Conservation (phyloP, 2,329 filamentous ascomycete genomes). For the Fusarium annulatum region DNA sequence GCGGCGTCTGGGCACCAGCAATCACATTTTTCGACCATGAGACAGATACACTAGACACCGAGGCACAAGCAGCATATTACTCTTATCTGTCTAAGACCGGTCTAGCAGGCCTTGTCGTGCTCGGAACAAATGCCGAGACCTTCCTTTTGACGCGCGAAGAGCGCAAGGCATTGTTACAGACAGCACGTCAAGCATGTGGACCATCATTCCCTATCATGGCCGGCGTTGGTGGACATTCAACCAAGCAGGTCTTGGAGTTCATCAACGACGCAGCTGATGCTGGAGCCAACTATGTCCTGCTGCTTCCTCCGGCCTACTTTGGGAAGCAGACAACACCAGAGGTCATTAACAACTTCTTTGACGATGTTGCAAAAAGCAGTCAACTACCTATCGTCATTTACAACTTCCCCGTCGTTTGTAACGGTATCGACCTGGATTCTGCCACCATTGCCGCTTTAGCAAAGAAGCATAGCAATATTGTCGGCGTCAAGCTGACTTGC, state of each 20-base stretch:
- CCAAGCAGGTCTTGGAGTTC: slow-evolving; percentile 70
- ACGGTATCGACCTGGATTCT: slow-evolving; percentile 75
- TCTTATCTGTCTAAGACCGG: slow-evolving; percentile 61
- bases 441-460: slow-evolving; percentile 60
- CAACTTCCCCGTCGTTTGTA: slow-evolving; percentile 76
- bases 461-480: slow-evolving; percentile 62
- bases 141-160: slow-evolving; percentile 69
- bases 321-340: slow-evolving; percentile 68
- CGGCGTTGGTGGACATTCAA: slow-evolving; percentile 73
- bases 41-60: slow-evolving; percentile 61
- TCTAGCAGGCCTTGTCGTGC: slow-evolving; percentile 62
- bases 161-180: slow-evolving; percentile 64
- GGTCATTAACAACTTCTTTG: slow-evolving; percentile 71
- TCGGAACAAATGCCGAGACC: slow-evolving; percentile 67
- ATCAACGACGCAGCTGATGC: slow-evolving; percentile 69
- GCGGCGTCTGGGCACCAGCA: slow-evolving; percentile 63
- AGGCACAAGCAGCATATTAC: slow-evolving; percentile 62
- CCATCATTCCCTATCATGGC: slow-evolving; percentile 88
- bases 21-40: slow-evolving; percentile 64
- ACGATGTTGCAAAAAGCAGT: slow-evolving; percentile 62
- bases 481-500: slow-evolving; percentile 78
- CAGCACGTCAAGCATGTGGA: slow-evolving; percentile 79
- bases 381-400: slow-evolving; percentile 71
- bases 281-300: slow-evolving; percentile 70
- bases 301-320: slow-evolving; percentile 73